Percentiles rank a stretch among this genome's conserved stretches.
Evolutionary conservation across 495 filamentous ascomycete species (phyloP).

Genomic region (Penicillium flavigenum): DNA sequence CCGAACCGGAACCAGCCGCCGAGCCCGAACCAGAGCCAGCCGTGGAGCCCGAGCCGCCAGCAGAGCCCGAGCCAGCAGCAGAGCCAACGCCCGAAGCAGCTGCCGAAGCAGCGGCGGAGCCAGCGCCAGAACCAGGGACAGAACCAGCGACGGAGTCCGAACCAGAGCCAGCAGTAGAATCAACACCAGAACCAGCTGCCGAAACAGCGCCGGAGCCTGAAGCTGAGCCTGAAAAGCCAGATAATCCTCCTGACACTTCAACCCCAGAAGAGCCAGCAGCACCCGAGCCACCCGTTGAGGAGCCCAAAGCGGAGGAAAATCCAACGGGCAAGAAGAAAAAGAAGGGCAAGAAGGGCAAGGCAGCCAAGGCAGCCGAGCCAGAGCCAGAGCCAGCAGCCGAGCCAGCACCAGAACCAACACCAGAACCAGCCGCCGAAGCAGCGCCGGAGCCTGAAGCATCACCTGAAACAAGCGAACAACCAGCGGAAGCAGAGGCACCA

Average conservation of each 20-base stretch:
- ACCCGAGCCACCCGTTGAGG: not conserved
- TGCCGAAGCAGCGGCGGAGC: not conserved
- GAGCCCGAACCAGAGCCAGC: not conserved
- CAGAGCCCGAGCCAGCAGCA: not conserved
- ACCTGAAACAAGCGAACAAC: not conserved
- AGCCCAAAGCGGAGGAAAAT: not conserved
- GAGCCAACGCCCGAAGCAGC: too few species aligned
- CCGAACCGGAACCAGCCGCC: not conserved
- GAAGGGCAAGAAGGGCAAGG: conserved; percentile 15
- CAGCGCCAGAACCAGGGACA: not conserved
- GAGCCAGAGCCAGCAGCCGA: not conserved
- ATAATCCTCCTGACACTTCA: not conserved
- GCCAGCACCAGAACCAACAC: not conserved
- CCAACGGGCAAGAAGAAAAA: conserved; percentile 1
- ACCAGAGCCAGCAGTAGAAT: not conserved
- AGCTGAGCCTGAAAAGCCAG: conserved; percentile 3
- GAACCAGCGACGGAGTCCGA: not conserved
- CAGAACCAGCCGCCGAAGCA: not conserved
- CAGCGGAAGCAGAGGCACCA: conserved; percentile 3
- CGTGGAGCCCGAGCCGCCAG: too few species aligned
- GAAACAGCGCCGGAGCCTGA: not conserved
- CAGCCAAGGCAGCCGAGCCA: not conserved
- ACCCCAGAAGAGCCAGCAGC: not conserved
- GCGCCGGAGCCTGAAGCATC: not conserved
- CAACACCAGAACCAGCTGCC: not conserved